These are phyloP conservation scores for Thielaviopsis punctulata DNA, from an alignment of 2,329 filamentous ascomycete species.

Conservation along the genomic window DNA sequence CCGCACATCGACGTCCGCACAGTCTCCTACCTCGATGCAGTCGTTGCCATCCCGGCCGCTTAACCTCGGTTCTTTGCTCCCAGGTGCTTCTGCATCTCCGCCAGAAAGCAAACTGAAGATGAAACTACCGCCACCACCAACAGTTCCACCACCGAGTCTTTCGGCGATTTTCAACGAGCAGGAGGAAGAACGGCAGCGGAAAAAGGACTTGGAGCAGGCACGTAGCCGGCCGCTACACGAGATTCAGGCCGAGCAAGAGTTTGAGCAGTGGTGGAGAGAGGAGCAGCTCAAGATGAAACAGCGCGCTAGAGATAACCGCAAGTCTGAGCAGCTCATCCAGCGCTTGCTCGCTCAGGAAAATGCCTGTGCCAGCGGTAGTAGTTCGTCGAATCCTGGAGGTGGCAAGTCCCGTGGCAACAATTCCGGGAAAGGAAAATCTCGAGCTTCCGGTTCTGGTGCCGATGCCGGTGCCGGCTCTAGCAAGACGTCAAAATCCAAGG, in stretches of 20 bases:
- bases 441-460: background rate
- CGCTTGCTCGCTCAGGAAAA: constrained; percentile 2
- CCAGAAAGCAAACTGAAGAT: constrained; percentile 48
- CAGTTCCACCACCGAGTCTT: constrained; percentile 34
- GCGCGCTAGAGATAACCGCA: constrained; percentile 26
- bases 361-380: background rate
- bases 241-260: constrained; percentile 92
- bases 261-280: constrained; percentile 91
- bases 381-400: too few relatives aligned
- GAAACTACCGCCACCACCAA: constrained; percentile 6
- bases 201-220: constrained; percentile 56
- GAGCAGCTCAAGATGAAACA: constrained; percentile 59
- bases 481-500: background rate
- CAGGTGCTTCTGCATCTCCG: constrained; percentile 27
- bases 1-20: background rate
- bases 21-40: background rate
- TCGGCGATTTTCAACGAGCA: constrained; percentile 81
- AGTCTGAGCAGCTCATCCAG: constrained; percentile 6
- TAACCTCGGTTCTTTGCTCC: constrained; percentile 6
- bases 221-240: constrained; percentile 82
- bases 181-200: constrained; percentile 51
- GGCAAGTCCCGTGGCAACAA: background rate
- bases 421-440: background rate
- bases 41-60: constrained; percentile 3
- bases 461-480: background rate